phyloP scores from a whole-genome alignment of 1,284 basidiomycete species.

The Malassezia slooffiae region DNA sequence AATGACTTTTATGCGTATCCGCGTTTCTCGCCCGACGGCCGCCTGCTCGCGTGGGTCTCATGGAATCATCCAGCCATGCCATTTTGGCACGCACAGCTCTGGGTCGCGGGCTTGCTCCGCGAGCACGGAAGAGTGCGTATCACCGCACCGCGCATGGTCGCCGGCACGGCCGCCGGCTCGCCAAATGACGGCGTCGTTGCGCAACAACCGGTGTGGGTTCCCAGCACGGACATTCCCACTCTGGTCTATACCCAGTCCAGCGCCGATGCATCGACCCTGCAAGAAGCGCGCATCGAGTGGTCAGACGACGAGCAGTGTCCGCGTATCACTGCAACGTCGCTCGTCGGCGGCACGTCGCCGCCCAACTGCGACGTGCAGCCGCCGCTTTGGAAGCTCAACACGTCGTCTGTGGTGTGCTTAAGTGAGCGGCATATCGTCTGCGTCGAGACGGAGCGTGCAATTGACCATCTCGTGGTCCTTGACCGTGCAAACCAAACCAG shows the following conservation, averaged over 20 bases:
- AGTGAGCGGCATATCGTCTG: background rate
- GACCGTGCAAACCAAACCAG: background rate
- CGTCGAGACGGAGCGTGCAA: background rate
- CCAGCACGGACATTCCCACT: conserved; percentile 46
- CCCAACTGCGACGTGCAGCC: conserved; percentile 4
- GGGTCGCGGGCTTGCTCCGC: conserved; percentile 50
- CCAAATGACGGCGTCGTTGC: conserved; percentile 26
- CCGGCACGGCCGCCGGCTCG: too few relatives aligned
- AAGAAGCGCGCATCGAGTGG: conserved; percentile 1
- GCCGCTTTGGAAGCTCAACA: conserved; percentile 6
- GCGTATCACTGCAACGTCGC: background rate
- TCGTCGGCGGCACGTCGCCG: background rate
- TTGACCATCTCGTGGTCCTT: conserved; percentile 1
- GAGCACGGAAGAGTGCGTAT: conserved; percentile 9
- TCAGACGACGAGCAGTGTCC: background rate
- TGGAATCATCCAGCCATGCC: conserved; percentile 70
- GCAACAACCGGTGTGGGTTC: conserved; percentile 52
- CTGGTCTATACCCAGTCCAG: conserved; percentile 53
- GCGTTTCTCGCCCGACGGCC: conserved; percentile 59
- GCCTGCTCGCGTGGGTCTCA: conserved; percentile 58
- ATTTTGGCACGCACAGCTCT: conserved; percentile 61
- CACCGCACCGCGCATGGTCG: conserved; percentile 10
- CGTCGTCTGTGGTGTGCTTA: conserved; percentile 4
- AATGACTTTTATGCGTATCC: conserved; percentile 46
- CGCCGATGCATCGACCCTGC: background rate